These are phyloP conservation scores for Laburnicola sp. DNA, from an alignment of 2,329 filamentous ascomycete species.

Conservation along the genomic window DNA sequence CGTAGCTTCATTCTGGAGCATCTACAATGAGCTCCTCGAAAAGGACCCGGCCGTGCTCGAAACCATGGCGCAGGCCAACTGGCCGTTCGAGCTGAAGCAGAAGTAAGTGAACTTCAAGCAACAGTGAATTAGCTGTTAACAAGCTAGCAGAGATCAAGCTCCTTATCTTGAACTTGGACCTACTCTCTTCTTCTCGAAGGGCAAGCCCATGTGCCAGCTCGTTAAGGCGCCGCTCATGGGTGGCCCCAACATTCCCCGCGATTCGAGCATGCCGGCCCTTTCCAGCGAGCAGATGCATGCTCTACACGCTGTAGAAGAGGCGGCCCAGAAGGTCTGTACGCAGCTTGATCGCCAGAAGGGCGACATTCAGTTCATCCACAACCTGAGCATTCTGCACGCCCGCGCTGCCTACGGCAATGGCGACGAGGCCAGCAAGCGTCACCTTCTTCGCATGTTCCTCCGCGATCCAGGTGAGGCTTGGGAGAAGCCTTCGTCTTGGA, in stretches of 20 bases:
- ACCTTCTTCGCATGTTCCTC: slow-evolving; percentile 45
- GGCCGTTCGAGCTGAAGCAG: slow-evolving; percentile 46
- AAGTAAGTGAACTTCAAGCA: slow-evolving; percentile 26
- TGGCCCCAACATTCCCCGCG: slow-evolving; percentile 36
- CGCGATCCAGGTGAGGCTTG: slow-evolving; percentile 40
- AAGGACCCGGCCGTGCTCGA: slow-evolving; percentile 40
- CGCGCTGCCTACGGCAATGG: slow-evolving; percentile 38
- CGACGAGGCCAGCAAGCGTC: slow-evolving; percentile 32
- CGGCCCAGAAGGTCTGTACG: slow-evolving; percentile 34
- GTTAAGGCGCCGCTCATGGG: slow-evolving; percentile 45
- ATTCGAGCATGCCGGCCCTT: slow-evolving; percentile 34
- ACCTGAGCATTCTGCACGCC: slow-evolving; percentile 44
- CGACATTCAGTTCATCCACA: slow-evolving; percentile 45
- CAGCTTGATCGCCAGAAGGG: slow-evolving; percentile 40
- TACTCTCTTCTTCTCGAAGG: slow-evolving; percentile 40
- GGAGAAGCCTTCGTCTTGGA: slow-evolving; percentile 35
- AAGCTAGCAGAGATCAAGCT: slow-evolving; percentile 23
- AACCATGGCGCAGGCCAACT: slow-evolving; percentile 38
- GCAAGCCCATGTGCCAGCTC: slow-evolving; percentile 43
- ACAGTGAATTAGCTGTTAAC: not conserved
- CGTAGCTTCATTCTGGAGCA: slow-evolving; percentile 37
- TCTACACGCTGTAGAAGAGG: slow-evolving; percentile 32
- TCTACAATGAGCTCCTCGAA: slow-evolving; percentile 43
- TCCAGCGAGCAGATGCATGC: slow-evolving; percentile 35
- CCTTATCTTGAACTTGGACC: slow-evolving; percentile 41